Evolutionary conservation across 2,329 filamentous ascomycete genomes (phyloP), one percentile per base, ranked within the genome.

Genomic region (Berkeleyomyces basicola): DNA sequence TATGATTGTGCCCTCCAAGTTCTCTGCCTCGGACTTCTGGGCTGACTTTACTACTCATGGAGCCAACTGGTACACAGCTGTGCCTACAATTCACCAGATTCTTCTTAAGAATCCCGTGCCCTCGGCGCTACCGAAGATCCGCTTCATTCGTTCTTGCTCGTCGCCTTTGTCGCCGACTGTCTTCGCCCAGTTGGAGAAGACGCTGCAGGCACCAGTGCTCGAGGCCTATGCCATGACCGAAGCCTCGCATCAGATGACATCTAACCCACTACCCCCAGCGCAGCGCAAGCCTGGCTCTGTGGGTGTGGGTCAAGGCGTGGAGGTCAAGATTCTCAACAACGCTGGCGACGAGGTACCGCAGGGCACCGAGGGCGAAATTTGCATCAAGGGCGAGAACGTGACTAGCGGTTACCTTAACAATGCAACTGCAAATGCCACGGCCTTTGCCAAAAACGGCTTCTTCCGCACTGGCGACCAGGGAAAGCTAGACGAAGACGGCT

Each of bases 161-260:
- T 90, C 87, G 23, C 88, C 89, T 0, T 78, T 95, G 11, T 88
- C 87, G 2, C 90, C 90, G 0, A 90, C 89, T 66, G 84, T 84
- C 59, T 91, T 93, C 75, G 79, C 88, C 66, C 85, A 89, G 68
- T 80, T 95, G 4, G 89, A 95, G 70, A 79, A 82, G 68, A 79
- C 83, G 0, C 88, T 90, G 71, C 78, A 83, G 59, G 88, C 90
- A 0, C 89, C 90, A 0, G 90, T 95, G 0, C 79, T 95, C 16
- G 90, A 95, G 75, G 90, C 90, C 7, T 95, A 95, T 69, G 90
- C 90, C 67, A 95, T 95, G 90, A 95, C 90, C 47, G 90, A 95
- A 75, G 90, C 88, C 5, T 83, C 90, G 3, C 87, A 91, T 70
- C 87, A 90, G 72, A 90, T 91, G 85, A 89, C 87, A 0, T 88